phyloP scores from a whole-genome alignment of 768 basidiomycete genomes.

The Mycena olivaceomarginata region DNA sequence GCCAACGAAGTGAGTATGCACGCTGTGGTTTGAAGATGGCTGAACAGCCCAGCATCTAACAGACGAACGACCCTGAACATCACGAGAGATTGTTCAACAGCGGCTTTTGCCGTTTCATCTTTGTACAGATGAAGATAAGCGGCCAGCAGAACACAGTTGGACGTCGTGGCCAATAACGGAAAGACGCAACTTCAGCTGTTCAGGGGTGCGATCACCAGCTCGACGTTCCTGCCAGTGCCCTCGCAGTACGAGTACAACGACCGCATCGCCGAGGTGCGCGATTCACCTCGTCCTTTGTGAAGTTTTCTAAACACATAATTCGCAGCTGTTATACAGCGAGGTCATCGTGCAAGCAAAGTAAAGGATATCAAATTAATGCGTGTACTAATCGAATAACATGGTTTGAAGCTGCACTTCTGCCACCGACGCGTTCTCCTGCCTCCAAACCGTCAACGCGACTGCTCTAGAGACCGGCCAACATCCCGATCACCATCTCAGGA shows the following conservation, averaged over 20 bases:
- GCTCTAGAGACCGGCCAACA: slow-evolving; percentile 52
- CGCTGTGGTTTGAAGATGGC: too few species aligned
- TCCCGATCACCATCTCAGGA: slow-evolving; percentile 46
- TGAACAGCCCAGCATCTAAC: too few species aligned
- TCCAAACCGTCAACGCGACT: slow-evolving; percentile 45
- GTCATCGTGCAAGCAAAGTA: slow-evolving; percentile 47
- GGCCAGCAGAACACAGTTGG: too few species aligned
- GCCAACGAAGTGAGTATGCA: too few species aligned
- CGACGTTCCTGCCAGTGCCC: slow-evolving; percentile 52
- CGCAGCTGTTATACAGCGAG: slow-evolving; percentile 45
- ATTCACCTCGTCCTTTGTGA: neutral
- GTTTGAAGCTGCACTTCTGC: slow-evolving; percentile 46
- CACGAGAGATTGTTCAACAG: too few species aligned
- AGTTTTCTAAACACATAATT: neutral
- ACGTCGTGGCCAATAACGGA: slow-evolving; percentile 16
- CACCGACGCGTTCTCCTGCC: slow-evolving; percentile 36
- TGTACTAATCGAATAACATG: neutral
- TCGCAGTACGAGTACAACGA: slow-evolving; percentile 57
- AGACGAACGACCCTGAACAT: too few species aligned
- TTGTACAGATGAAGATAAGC: too few species aligned
- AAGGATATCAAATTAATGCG: neutral
- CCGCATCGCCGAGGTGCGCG: slow-evolving; percentile 27
- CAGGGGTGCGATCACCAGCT: slow-evolving; percentile 56
- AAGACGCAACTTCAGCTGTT: slow-evolving; percentile 49
- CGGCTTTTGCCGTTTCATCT: too few species aligned